Percentiles rank a stretch among this genome's conserved stretches.
These are phyloP conservation scores for Amoebophrya sp. DNA, from an alignment of 169 alveolate species.

Conservation along the genomic window DNA sequence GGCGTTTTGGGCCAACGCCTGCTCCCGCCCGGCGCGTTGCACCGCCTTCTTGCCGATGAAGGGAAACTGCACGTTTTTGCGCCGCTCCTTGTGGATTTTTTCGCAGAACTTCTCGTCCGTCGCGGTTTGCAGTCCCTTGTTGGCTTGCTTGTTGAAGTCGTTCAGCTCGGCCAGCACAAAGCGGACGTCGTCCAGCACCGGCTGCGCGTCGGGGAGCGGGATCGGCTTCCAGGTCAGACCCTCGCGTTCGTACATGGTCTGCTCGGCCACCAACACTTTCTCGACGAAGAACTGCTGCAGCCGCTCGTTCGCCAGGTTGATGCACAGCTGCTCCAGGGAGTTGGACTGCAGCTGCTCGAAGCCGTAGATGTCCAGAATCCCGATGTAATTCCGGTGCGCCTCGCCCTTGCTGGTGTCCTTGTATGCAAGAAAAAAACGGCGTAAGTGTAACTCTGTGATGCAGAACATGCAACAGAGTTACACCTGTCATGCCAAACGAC, in stretches of 20 bases:
- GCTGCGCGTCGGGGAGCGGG: neutral
- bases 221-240: neutral
- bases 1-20: neutral
- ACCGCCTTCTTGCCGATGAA: neutral
- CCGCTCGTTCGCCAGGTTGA: conserved; percentile 95
- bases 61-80: neutral
- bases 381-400: conserved; percentile 68
- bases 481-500: no score
- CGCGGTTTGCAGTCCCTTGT: neutral
- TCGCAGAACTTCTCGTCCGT: neutral
- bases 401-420: conserved; percentile 50
- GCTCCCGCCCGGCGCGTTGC: no score
- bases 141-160: neutral
- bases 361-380: conserved; percentile 96
- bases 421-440: neutral
- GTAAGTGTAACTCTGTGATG: no score
- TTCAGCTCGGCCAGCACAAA: neutral
- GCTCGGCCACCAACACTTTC: conserved; percentile 23
- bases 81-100: neutral
- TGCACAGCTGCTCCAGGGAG: conserved; percentile 93
- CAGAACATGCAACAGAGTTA: no score
- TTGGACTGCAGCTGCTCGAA: conserved; percentile 80
- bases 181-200: neutral
- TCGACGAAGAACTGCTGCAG: conserved; percentile 83
- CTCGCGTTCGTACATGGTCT: neutral